Conservation (phyloP, 2,329 filamentous ascomycete genomes). For the Phialemoniopsis sp. region DNA sequence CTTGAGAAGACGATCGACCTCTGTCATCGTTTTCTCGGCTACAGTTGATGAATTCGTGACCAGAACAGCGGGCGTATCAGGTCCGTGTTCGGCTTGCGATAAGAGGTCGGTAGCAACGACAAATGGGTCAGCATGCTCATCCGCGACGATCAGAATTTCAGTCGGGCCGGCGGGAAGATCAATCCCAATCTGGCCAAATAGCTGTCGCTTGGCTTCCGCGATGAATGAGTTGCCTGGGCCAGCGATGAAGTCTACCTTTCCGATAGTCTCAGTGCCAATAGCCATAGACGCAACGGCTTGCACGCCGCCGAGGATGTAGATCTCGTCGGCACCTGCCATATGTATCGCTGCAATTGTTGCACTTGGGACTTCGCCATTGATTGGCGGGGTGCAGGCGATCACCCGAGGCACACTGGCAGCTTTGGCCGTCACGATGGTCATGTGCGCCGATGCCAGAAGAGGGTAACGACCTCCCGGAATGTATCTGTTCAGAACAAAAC, state of each 20-base stretch:
- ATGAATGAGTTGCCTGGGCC: slow-evolving; percentile 52
- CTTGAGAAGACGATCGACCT: slow-evolving; percentile 30
- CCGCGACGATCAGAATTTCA: slow-evolving; percentile 45
- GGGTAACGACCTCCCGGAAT: slow-evolving; percentile 49
- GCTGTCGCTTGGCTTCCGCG: slow-evolving; percentile 47
- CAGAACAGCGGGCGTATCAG: slow-evolving; percentile 44
- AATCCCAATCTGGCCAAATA: slow-evolving; percentile 50
- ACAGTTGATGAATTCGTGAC: slow-evolving; percentile 40
- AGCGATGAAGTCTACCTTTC: slow-evolving; percentile 49
- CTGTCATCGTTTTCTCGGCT: slow-evolving; percentile 28
- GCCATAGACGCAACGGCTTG: slow-evolving; percentile 61
- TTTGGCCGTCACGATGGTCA: slow-evolving; percentile 52
- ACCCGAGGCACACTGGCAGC: slow-evolving; percentile 46
- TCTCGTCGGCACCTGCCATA: slow-evolving; percentile 44
- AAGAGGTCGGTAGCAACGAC: slow-evolving; percentile 40
- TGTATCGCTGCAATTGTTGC: slow-evolving; percentile 46
- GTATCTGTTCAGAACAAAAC: too few species aligned
- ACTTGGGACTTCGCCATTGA: slow-evolving; percentile 38
- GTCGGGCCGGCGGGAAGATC: slow-evolving; percentile 50
- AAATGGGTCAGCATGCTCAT: slow-evolving; percentile 39
- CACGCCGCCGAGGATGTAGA: slow-evolving; percentile 45
- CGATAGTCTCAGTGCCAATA: slow-evolving; percentile 51
- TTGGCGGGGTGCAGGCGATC: slow-evolving; percentile 47
- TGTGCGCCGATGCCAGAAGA: slow-evolving; percentile 47
- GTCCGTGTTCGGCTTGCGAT: slow-evolving; percentile 46